Evolutionary conservation across 2,329 filamentous ascomycete genomes (phyloP), one percentile per base, ranked within the genome.

Genomic region (Niveomyces coronatus): DNA sequence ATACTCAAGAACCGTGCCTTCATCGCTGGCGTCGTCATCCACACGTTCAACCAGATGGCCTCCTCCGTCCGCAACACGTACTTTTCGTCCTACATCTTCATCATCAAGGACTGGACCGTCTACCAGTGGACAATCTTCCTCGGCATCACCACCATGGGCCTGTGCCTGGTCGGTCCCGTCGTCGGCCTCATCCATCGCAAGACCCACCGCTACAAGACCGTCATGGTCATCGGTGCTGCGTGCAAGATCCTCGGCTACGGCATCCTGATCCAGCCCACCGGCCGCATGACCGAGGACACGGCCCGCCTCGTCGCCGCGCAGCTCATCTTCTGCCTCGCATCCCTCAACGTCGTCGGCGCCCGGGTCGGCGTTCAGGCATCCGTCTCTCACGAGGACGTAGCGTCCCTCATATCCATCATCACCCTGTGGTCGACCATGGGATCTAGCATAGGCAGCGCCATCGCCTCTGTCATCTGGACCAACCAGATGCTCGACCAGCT

Each of bases 111-210:
- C 9, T 66, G 62, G 62, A 52, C 58, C 1, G 58, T 52, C 2
- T 64, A 63, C 41, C 37, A 57, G 27, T 64, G 61, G 62, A 64
- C 55, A 6, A 57, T 63, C 19, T 64, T 65, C 47, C 31, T 60
- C 9, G 55, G 55, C 14, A 56, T 55, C 42, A 61, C 58, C 2
- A 65, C 59, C 15, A 55, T 65, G 47, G 55, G 54, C 0, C 55
- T 66, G 14, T 53, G 57, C 28, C 27, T 64, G 4, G 28, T 62
- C 4, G 53, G 60, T 0, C 60, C 59, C 3, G 24, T 64, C 9
- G 56, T 55, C 17, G 56, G 56, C 28, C 46, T 60, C 9, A 46
- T 59, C 19, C 62, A 64, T 20, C 45, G 56, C 0, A 29, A 35
- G 16, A 58, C 60, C 0, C 62, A 65, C 39, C 53, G 61, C 2